These are phyloP conservation scores for Allomyces macrogynus DNA, from an alignment of 192 early-diverging fungal genomes.

Conservation along the genomic window DNA sequence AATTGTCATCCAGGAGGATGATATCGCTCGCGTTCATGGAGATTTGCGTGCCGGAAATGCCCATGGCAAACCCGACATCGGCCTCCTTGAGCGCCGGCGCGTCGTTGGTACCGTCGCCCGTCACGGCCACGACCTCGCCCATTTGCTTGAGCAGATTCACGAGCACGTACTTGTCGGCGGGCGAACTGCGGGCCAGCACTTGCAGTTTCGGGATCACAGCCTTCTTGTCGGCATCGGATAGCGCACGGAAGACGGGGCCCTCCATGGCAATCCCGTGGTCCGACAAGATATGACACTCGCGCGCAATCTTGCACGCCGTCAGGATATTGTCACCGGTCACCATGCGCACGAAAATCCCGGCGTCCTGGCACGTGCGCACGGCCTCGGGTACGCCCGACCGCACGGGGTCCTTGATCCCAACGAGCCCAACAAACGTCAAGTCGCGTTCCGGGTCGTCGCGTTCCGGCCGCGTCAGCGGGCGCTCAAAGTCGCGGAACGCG, in stretches of 20 bases:
- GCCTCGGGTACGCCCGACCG: constrained; percentile 34
- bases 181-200: constrained; percentile 28
- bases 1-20: constrained; percentile 37
- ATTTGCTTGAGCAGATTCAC: constrained; percentile 25
- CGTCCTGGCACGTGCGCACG: constrained; percentile 25
- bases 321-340: constrained; percentile 41
- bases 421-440: constrained; percentile 24
- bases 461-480: constrained; percentile 11
- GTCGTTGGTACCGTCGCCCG: constrained; percentile 42
- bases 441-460: constrained; percentile 26
- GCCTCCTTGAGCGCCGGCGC: constrained; percentile 34
- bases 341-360: constrained; percentile 32
- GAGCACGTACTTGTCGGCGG: constrained; percentile 30
- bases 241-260: constrained; percentile 31
- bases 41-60: constrained; percentile 38
- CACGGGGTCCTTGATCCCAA: constrained; percentile 38
- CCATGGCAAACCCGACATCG: constrained; percentile 43
- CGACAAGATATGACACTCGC: constrained; percentile 29
- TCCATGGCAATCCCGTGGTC: constrained; percentile 31
- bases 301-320: constrained; percentile 35
- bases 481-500: constrained; percentile 26
- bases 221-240: constrained; percentile 25
- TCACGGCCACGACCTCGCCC: constrained; percentile 40
- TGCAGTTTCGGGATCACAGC: constrained; percentile 25
- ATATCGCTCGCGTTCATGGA: constrained; percentile 40